Conservation (phyloP, 768 basidiomycete genomes). For the Kwoniella europaea region DNA sequence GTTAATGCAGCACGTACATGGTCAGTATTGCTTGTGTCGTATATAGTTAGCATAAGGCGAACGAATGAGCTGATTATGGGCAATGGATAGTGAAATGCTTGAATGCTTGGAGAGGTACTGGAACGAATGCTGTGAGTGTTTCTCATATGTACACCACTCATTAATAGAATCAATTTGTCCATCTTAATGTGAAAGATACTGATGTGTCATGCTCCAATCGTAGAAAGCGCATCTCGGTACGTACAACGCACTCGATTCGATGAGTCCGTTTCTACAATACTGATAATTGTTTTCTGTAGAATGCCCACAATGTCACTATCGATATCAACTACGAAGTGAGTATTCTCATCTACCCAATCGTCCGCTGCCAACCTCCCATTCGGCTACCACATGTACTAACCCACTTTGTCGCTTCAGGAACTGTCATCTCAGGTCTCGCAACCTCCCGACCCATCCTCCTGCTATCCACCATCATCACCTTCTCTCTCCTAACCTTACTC, state of each 20-base stretch:
- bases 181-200: neutral
- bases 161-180: no score
- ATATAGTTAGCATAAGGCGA: no score
- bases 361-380: no score
- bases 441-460: slow-evolving; percentile 49
- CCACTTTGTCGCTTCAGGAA: slow-evolving; percentile 25
- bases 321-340: slow-evolving; percentile 45
- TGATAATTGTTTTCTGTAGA: slow-evolving; percentile 21
- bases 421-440: slow-evolving; percentile 48
- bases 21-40: slow-evolving; percentile 23
- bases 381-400: neutral
- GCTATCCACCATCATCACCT: slow-evolving; percentile 40
- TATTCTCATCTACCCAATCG: neutral
- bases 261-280: neutral
- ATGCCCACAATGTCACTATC: slow-evolving; percentile 54
- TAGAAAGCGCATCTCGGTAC: slow-evolving; percentile 50
- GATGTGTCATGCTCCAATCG: neutral
- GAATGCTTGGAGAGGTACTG: slow-evolving; percentile 51
- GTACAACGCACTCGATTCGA: neutral
- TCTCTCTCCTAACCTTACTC: slow-evolving; percentile 34
- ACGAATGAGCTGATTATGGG: neutral
- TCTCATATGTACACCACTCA: neutral
- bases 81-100: slow-evolving; percentile 42
- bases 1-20: slow-evolving; percentile 50
- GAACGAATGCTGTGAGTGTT: slow-evolving; percentile 47